These are phyloP conservation scores for Pyrenophora graminea DNA, from an alignment of 2,329 filamentous ascomycete genomes.

Conservation along the genomic window DNA sequence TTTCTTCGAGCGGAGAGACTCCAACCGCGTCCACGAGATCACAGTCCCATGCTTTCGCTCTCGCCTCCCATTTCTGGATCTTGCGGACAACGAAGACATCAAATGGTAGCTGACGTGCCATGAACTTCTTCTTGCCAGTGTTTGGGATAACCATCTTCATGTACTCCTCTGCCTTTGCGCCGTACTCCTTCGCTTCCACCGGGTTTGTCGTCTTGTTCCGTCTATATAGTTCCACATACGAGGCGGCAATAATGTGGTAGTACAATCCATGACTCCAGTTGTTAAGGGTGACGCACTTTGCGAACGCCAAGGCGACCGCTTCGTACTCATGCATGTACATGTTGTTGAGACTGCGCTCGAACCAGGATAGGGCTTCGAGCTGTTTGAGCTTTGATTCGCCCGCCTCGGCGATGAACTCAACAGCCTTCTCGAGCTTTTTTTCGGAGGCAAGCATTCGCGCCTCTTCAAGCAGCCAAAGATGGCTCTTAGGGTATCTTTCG, in stretches of 20 bases:
- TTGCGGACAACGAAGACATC: conserved; percentile 85
- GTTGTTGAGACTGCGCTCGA: conserved; percentile 77
- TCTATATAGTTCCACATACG: conserved; percentile 82
- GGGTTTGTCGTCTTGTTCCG: conserved; percentile 50
- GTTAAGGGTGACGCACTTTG: conserved; percentile 62
- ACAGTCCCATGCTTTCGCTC: conserved; percentile 66
- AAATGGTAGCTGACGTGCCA: conserved; percentile 87
- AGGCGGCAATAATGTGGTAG: conserved; percentile 81
- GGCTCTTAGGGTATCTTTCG: conserved; percentile 75
- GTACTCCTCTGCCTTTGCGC: conserved; percentile 64
- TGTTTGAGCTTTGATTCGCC: conserved; percentile 79
- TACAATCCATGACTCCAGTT: conserved; percentile 91
- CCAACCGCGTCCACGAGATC: conserved; percentile 80
- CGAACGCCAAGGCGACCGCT: conserved; percentile 73
- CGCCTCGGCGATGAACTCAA: conserved; percentile 65
- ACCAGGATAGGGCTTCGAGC: conserved; percentile 80
- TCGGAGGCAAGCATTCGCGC: conserved; percentile 74
- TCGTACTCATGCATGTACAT: conserved; percentile 81
- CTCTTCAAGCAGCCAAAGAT: conserved; percentile 88
- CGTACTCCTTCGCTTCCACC: conserved; percentile 52
- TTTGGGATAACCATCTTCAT: conserved; percentile 72
- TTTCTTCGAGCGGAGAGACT: conserved; percentile 80
- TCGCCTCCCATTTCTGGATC: conserved; percentile 82
- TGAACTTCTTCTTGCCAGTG: conserved; percentile 84
- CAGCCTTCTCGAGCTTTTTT: conserved; percentile 67